Evolutionary conservation across 495 filamentous ascomycete species (phyloP).

Genomic region (Aspergillus cavernicola): DNA sequence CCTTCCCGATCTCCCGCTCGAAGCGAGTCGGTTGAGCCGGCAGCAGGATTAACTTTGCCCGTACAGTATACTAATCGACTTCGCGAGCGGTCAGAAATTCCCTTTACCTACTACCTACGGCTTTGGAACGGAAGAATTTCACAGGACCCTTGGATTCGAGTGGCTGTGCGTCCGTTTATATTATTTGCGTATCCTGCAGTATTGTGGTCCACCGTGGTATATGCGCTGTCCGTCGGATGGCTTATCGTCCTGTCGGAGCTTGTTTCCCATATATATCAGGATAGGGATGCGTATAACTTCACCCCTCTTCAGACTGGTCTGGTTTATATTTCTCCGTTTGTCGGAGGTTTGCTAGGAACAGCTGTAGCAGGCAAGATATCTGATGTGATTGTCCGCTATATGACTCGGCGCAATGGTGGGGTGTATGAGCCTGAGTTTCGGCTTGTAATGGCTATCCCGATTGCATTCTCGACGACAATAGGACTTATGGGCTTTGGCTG

Average conservation of each 20-base stretch:
- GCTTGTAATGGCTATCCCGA: conserved; percentile 83
- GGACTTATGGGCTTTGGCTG: conserved; percentile 94
- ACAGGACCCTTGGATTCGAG: conserved; percentile 74
- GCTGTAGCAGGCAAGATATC: conserved; percentile 86
- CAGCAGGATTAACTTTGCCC: conserved; percentile 19
- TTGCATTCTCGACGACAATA: conserved; percentile 73
- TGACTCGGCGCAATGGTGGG: conserved; percentile 83
- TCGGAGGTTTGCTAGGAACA: conserved; percentile 86
- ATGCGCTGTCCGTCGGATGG: conserved; percentile 90
- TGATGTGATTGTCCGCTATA: conserved; percentile 73
- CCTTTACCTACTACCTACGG: conserved; percentile 66
- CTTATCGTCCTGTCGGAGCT: conserved; percentile 91
- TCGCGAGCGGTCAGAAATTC: conserved; percentile 56
- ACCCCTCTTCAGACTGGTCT: conserved; percentile 75
- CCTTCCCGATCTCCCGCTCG: conserved; percentile 26
- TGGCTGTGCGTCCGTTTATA: conserved; percentile 74
- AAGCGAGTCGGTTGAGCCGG: conserved; percentile 31
- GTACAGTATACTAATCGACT: conserved; percentile 58
- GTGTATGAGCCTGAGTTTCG: conserved; percentile 96
- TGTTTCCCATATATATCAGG: conserved; percentile 71
- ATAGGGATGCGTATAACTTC: conserved; percentile 67
- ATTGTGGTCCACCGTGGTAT: conserved; percentile 85
- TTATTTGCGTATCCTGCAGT: conserved; percentile 85
- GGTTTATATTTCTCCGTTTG: conserved; percentile 84
- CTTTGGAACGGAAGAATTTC: conserved; percentile 74